Base-by-base conservation (phyloP, 1,284 basidiomycete species). In the Trichosporon ovoides region DNA sequence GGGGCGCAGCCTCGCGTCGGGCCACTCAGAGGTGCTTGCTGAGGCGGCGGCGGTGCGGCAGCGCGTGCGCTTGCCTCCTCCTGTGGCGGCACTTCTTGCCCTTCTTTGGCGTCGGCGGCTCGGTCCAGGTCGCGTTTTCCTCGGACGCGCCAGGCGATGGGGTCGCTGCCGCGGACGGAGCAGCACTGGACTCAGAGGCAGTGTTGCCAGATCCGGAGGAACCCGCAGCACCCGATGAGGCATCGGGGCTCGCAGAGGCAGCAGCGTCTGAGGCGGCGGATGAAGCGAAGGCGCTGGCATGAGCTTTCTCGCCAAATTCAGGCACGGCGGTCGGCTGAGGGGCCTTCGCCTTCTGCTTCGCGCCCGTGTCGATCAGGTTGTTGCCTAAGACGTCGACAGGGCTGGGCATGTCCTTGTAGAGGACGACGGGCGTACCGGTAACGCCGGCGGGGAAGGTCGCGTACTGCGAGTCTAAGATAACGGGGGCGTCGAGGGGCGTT, bases 311-410 rank as follows among this genome's bases (percentile, higher is more conserved):
- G 14, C 31, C 14, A 36, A 53, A 31, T 22, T 19, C 28, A 20
- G 38, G 10, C 31, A 24, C 19, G 19, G 50, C 37, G 7, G 37
- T 38, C 24, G 36, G 52, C 16, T 13, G 3, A 5, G 33, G 19
- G n/a, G 19, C 50, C 18, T 53, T 48, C 14, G 43, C 43, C 43
- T 46, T 46, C 40, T 48, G 22, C 43, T 48, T 48, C 18, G 16
- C 43, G 4, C 43, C 43, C 16, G 43, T 16, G 43, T 48, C 16
- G 24, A 48, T 28, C 43, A 24, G 14, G 14, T 48, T 37, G 43
- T 48, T 48, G 22, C 43, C 43, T 1, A 48, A n/a, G 14, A 48
- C 10, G 43, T 48, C 43, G 14, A 48, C 22, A 3, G 14, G 14
- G 43, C 24, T n/a, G 3, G 43, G 43, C 24, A 48, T 48, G 24